Conservation (phyloP, 1,284 basidiomycete genomes). For the Boletus sp. region DNA sequence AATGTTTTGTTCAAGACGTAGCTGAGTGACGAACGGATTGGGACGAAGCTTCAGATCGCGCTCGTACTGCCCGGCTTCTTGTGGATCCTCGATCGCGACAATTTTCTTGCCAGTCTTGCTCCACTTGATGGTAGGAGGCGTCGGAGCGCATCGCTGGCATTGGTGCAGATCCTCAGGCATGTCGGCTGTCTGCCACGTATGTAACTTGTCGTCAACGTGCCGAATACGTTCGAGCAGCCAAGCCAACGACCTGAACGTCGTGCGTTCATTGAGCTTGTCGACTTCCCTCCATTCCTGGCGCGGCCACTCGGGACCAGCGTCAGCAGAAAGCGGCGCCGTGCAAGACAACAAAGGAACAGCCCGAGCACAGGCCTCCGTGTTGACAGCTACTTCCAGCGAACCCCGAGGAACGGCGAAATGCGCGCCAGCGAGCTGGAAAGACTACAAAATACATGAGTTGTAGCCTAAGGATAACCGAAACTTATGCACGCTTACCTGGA, state of each 20-base stretch:
- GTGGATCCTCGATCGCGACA: conserved; percentile 74
- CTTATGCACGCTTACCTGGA: conserved; percentile 45
- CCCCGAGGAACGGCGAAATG: conserved; percentile 61
- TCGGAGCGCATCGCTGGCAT: conserved; percentile 78
- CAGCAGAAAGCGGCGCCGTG: conserved; percentile 60
- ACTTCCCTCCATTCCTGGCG: conserved; percentile 71
- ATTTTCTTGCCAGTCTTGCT: conserved; percentile 56
- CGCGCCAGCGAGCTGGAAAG: conserved; percentile 56
- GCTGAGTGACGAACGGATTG: conserved; percentile 82
- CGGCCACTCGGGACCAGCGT: conserved; percentile 78
- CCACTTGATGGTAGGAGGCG: conserved; percentile 75
- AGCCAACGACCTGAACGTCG: conserved; percentile 74
- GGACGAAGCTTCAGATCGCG: conserved; percentile 85
- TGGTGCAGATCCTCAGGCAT: conserved; percentile 40
- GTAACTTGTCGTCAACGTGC: conserved; percentile 61
- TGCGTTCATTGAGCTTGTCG: conserved; percentile 80
- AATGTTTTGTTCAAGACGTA: conserved; percentile 64
- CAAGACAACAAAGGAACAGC: conserved; percentile 80
- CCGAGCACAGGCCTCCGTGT: conserved; percentile 60
- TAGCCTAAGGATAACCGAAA: neutral
- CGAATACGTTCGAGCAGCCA: conserved; percentile 86
- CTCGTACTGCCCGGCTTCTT: conserved; percentile 83
- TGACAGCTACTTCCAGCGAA: conserved; percentile 49
- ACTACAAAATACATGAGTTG: conserved; percentile 18
- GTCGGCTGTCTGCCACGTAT: conserved; percentile 54